A percentile compares a stretch with the other conserved stretches of the same genome.
These are phyloP conservation scores for Solanum lycopersicoides DNA, from an alignment of 257 asterid species.

Conservation along the genomic window DNA sequence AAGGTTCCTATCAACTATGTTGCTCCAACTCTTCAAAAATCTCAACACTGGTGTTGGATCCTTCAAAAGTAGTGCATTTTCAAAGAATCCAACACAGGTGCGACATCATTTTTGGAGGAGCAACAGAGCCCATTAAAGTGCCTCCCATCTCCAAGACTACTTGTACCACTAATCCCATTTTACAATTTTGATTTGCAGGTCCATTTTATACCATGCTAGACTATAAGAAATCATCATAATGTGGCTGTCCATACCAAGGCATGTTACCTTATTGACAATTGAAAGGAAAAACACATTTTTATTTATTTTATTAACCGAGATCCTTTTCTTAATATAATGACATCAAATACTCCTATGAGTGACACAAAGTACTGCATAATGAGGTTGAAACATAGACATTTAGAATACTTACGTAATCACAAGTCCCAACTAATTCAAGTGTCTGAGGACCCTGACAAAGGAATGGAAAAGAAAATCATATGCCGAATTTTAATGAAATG, in stretches of 20 bases:
- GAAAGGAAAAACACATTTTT: neutral
- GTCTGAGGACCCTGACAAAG: conserved; percentile 55
- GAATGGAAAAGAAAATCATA: neutral
- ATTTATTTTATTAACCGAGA: neutral
- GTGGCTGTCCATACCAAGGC: neutral
- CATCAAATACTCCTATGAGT: neutral
- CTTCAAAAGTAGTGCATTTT: neutral
- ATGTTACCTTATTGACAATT: neutral
- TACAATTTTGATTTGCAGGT: neutral
- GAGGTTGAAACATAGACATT: neutral
- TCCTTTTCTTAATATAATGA: neutral
- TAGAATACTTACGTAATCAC: conserved; percentile 67
- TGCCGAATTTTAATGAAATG: neutral
- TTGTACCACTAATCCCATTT: neutral
- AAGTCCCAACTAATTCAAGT: conserved; percentile 49
- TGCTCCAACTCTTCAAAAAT: neutral
- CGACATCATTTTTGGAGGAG: neutral
- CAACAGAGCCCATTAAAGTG: neutral
- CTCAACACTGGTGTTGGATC: neutral
- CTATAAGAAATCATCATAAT: neutral
- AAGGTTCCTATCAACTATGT: neutral
- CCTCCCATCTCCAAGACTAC: neutral
- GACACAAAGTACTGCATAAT: neutral
- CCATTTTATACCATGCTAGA: neutral
- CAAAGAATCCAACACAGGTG: neutral